Evolutionary conservation across 2,329 filamentous ascomycete genomes (phyloP), one percentile per base, ranked within the genome.

Genomic region (Orbilia quercus): DNA sequence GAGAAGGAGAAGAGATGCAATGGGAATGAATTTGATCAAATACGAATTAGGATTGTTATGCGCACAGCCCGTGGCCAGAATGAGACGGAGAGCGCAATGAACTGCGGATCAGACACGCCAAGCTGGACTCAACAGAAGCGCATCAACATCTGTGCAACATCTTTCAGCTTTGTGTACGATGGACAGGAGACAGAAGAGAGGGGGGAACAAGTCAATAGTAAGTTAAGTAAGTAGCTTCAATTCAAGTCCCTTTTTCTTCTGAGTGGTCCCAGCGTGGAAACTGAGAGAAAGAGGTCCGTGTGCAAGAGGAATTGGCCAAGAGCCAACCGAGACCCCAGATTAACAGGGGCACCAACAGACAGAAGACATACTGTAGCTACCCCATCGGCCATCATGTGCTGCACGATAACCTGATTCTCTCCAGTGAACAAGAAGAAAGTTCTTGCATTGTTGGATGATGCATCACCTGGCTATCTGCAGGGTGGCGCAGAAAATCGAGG

Each of bases 281-380:
- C n/a, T n/a, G 50, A 48, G 25, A 40, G 16, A 4, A 18, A 14
- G 20, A 25, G 58, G 58, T 53, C 58, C 48, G 59, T 54, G 48
- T 47, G 38, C 59, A 45, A 45, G 38, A 64, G 59, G 57, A 50
- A 25, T 48, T 40, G 57, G 57, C 57, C 57, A 60, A 60, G 57
- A 60, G 44, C 34, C 57, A 20, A 14, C 2, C 42, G 40, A 50
- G 55, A 48, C 55, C 36, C 28, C 55, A 48, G 55, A 60, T 44
- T 31, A 28, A 50, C 40, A 59, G 42, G 62, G 25, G 42, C 28
- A 22, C 50, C 42, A 28, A 31, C 18, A 20, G 20, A 20, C 12
- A n/a, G n/a, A n/a, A n/a, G n/a, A n/a, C n/a, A n/a, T n/a, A n/a
- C n/a, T n/a, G n/a, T n/a, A n/a, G n/a, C n/a, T n/a, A n/a, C n/a